Conservation (phyloP, 164 flowering plant genomes). For the Liriodendron chinense region DNA sequence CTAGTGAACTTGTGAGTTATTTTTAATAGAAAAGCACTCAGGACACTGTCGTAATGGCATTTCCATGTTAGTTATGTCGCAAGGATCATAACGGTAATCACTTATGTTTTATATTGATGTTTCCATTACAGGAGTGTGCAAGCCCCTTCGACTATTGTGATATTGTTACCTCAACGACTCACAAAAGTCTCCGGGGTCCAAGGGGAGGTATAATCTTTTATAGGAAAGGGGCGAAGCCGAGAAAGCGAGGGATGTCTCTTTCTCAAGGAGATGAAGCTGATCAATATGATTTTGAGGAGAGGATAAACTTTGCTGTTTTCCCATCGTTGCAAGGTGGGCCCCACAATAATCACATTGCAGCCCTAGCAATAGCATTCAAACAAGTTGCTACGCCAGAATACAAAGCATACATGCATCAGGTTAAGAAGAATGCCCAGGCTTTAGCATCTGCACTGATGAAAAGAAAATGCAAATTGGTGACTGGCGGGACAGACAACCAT, state of each 20-base stretch:
- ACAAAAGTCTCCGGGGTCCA: constrained; percentile 91
- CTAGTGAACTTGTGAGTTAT: not conserved
- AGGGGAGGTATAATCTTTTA: constrained; percentile 90
- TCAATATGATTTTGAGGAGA: constrained; percentile 79
- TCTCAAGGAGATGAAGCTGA: constrained; percentile 53
- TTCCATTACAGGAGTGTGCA: constrained; percentile 58
- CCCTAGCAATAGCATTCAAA: constrained; percentile 90
- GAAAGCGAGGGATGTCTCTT: constrained; percentile 41
- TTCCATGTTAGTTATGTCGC: not conserved
- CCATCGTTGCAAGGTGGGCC: constrained; percentile 97
- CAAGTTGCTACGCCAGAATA: constrained; percentile 85
- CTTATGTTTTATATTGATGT: not conserved
- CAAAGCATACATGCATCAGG: constrained; percentile 80
- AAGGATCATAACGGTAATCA: not conserved
- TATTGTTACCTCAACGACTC: constrained; percentile 90
- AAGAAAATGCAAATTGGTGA: constrained; percentile 74
- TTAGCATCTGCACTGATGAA: constrained; percentile 71
- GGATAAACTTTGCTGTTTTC: constrained; percentile 84
- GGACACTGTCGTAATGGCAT: not conserved
- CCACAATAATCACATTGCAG: constrained; percentile 92
- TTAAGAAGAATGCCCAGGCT: constrained; percentile 87
- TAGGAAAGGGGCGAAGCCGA: constrained; percentile 62
- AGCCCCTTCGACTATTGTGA: constrained; percentile 93
- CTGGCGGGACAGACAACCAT: constrained; percentile 96
- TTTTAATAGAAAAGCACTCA: not conserved